Evolutionary conservation across 345 rosid species (phyloP), one percentile per base, ranked within the genome.

Genomic region (Pseudoturritis turrita): DNA sequence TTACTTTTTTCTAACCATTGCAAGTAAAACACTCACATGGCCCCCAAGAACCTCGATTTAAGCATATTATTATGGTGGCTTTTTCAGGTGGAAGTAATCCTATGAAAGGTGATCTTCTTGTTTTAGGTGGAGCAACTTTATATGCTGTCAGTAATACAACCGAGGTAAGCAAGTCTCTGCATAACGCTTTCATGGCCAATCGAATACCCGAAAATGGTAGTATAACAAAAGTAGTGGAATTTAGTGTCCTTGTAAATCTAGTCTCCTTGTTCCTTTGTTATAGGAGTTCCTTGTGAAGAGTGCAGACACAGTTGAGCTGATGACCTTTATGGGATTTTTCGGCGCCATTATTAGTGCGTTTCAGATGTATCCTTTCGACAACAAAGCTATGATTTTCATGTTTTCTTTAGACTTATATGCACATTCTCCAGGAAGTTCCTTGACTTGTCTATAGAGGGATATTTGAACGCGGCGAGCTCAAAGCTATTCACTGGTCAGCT

Each of bases 211-310:
- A 1, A 50, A 49, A 49, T 0, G 14, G 14, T 47, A 21, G 7
- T 18, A 10, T 33, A 55, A 33, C 44, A 36, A 33, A 59, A 22
- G 58, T 50, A 7, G 8, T 7, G 6, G n/a, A 62, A 23, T 10
- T 15, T 33, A 55, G 46, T 58, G 15, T n/a, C 36, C 8, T 28
- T 28, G 17, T 50, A 31, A 45, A 3, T 28, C 7, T 39, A 49
- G 55, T 35, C 33, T 62, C 4, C n/a, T n/a, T 37, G 17, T 57
- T 52, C 1, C 39, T 15, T 18, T 46, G 44, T 70, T 76, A 78
- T 84, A 88, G 95, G 95, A 86, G 76, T 88, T 78, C 74, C 81
- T 91, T 59, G 97, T 95, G 74, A 88, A 88, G 83, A 95, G 81
- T 79, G 90, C 94, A 41, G 80, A 88, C 74, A 82, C 83, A 77